Percentiles rank a stretch among this genome's conserved stretches.
Evolutionary conservation across 768 basidiomycete species (phyloP).

Genomic region (Punctularia strigosozonata): DNA sequence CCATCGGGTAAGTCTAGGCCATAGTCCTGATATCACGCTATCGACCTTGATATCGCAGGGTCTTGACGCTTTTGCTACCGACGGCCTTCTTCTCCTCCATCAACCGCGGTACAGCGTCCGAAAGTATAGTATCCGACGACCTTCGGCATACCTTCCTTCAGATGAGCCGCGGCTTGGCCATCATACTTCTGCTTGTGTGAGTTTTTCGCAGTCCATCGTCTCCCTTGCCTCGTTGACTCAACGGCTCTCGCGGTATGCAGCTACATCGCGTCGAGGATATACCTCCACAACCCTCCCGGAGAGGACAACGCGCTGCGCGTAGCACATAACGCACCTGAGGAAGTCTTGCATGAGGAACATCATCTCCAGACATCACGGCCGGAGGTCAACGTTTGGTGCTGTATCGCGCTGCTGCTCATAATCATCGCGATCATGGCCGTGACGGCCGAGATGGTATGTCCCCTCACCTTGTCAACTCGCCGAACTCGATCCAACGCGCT

Average conservation of each 20-base stretch:
- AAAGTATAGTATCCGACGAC: conserved; percentile 14
- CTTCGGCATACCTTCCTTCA: conserved; percentile 36
- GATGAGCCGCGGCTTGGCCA: conserved; percentile 55
- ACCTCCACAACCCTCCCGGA: conserved; percentile 61
- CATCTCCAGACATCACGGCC: conserved; percentile 37
- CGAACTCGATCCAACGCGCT: not conserved
- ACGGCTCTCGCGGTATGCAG: conserved; percentile 20
- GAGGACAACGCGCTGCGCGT: conserved; percentile 32
- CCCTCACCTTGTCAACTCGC: not conserved
- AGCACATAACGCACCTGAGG: conserved; percentile 27
- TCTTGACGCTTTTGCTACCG: conserved; percentile 51
- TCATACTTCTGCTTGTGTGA: conserved; percentile 51
- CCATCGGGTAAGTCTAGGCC: conserved; percentile 40
- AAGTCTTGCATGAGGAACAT: conserved; percentile 18
- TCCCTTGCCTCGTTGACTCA: not conserved
- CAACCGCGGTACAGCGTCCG: conserved; percentile 21
- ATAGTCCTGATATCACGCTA: not conserved
- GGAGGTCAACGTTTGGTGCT: conserved; percentile 52
- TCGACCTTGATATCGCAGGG: conserved; percentile 22
- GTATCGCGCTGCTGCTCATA: conserved; percentile 36
- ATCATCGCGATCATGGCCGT: conserved; percentile 52
- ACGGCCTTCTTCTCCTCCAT: conserved; percentile 58
- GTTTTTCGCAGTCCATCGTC: conserved; percentile 10
- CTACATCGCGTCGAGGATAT: conserved; percentile 58
- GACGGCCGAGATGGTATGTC: conserved; percentile 59